Evolutionary conservation across 1,284 basidiomycete species (phyloP).

Genomic region (Porogramme epimiltina): DNA sequence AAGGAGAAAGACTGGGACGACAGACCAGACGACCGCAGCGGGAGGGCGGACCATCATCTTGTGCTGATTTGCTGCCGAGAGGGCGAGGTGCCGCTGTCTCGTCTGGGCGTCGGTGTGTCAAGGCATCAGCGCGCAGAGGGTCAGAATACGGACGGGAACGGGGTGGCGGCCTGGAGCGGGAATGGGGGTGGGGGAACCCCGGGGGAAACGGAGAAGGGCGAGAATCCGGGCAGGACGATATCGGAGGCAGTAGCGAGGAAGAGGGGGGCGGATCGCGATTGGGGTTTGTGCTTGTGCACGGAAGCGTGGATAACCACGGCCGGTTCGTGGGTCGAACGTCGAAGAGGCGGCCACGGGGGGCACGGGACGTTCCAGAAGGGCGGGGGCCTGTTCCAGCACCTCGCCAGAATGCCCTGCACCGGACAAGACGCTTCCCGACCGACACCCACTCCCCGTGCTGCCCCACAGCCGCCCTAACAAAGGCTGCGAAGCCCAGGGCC

Average conservation of each 20-base stretch:
- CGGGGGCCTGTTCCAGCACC: no score
- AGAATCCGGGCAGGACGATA: background rate
- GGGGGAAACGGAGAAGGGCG: background rate
- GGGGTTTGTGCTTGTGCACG: background rate
- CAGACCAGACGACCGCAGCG: slow-evolving; percentile 7
- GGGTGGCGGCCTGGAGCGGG: no score
- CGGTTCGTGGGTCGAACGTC: no score
- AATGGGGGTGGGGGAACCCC: background rate
- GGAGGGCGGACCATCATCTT: slow-evolving; percentile 12
- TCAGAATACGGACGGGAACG: no score
- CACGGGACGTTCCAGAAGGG: no score
- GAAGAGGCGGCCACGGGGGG: no score
- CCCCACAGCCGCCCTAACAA: background rate
- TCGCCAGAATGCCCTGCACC: no score
- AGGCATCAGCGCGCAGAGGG: background rate
- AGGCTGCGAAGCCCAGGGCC: background rate
- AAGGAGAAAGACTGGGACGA: slow-evolving; percentile 2
- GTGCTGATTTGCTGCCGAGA: slow-evolving; percentile 12
- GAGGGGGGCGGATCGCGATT: background rate
- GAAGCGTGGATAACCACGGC: no score
- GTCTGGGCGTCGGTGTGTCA: background rate
- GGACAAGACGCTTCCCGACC: background rate
- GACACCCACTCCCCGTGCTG: no score
- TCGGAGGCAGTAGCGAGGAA: background rate
- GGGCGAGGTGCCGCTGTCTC: background rate